A percentile compares a stretch with the other conserved stretches of the same genome.
phyloP scores from a whole-genome alignment of 257 asterid genomes.

The Fraxinus quadrangulata region DNA sequence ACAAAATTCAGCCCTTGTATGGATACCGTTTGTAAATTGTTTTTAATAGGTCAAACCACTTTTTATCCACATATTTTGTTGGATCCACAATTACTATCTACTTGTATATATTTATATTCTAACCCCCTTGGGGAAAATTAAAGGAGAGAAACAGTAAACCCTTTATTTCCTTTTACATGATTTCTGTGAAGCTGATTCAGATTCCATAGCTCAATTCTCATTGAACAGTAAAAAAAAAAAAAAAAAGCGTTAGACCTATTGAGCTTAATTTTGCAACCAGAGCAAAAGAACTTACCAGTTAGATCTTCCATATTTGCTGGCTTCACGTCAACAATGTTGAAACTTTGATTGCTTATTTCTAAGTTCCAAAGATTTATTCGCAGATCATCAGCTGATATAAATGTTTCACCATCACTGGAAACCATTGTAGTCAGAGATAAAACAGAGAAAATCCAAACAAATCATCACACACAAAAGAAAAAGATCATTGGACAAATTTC shows the following conservation, averaged over 20 bases:
- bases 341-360: conserved; percentile 95
- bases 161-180: neutral
- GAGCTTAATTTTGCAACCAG: neutral
- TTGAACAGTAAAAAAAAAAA: neutral
- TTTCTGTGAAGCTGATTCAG: neutral
- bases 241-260: neutral
- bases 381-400: conserved; percentile 98
- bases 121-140: neutral
- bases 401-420: conserved; percentile 94
- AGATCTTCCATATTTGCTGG: conserved; percentile 98
- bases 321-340: conserved; percentile 97
- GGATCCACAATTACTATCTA: too few species aligned
- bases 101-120: neutral
- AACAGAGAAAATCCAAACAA: neutral
- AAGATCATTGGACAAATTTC: neutral
- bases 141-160: neutral
- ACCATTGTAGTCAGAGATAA: conserved; percentile 30
- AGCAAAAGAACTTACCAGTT: conserved; percentile 58
- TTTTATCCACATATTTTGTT: too few species aligned
- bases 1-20: neutral
- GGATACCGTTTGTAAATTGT: too few species aligned
- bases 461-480: neutral
- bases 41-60: too few species aligned
- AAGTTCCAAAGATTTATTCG: conserved; percentile 98
- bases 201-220: neutral